Evolutionary conservation across 139 green algal genomes (phyloP).

Genomic region (Tetradesmus lagerheimii): DNA sequence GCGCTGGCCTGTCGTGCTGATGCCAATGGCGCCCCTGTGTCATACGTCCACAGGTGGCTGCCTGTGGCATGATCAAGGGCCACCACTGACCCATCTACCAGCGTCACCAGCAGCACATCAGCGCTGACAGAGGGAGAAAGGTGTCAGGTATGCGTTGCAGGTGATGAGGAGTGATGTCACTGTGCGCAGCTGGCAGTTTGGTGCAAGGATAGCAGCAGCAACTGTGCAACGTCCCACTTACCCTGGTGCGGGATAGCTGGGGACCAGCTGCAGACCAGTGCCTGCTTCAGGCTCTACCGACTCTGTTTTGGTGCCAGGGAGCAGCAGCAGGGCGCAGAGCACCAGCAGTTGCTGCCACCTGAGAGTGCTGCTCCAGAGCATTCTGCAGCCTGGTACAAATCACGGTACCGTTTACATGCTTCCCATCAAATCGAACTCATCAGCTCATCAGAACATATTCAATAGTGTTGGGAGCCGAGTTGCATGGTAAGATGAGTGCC

Average conservation of each 20-base stretch:
- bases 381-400: background rate
- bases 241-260: background rate
- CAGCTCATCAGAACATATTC: background rate
- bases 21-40: conserved; percentile 84
- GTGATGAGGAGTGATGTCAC: too few species aligned
- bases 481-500: background rate
- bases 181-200: background rate
- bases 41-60: conserved; percentile 80
- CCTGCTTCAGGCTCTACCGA: background rate
- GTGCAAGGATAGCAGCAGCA: background rate
- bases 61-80: conserved; percentile 79
- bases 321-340: background rate
- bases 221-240: background rate
- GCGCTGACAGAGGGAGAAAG: background rate
- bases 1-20: conserved; percentile 54
- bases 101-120: conserved; percentile 76
- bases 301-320: background rate
- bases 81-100: conserved; percentile 87
- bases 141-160: background rate
- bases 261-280: background rate
- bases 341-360: background rate
- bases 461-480: background rate
- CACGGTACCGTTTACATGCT: background rate
- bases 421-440: background rate
- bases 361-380: background rate